A percentile compares a stretch with the other conserved stretches of the same genome.
Conservation (phyloP, 2,329 filamentous ascomycete genomes). For the Trichoderma cornu-damae region DNA sequence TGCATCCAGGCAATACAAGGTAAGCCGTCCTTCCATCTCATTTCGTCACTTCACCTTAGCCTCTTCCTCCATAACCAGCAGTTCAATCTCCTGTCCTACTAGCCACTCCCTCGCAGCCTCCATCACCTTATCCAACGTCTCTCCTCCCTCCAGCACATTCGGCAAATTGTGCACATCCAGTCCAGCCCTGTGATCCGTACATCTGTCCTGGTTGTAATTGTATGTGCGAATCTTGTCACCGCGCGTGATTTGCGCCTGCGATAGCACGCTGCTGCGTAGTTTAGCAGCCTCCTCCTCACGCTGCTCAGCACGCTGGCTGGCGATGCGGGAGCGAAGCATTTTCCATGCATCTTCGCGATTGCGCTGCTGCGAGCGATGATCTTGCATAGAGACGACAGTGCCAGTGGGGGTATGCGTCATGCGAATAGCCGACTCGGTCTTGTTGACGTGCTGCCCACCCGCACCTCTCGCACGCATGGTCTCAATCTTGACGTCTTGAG, state of each 20-base stretch:
- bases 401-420: slow-evolving; percentile 86
- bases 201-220: slow-evolving; percentile 69
- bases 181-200: slow-evolving; percentile 83
- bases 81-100: slow-evolving; percentile 66
- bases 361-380: slow-evolving; percentile 80
- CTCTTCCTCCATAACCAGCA: slow-evolving; percentile 60
- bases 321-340: slow-evolving; percentile 74
- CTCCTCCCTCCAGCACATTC: slow-evolving; percentile 69
- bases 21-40: not conserved
- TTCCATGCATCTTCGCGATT: slow-evolving; percentile 88
- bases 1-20: not conserved
- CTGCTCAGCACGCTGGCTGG: slow-evolving; percentile 72
- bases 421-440: slow-evolving; percentile 91
- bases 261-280: slow-evolving; percentile 72
- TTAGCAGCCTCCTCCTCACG: slow-evolving; percentile 74
- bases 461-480: slow-evolving; percentile 90
- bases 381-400: slow-evolving; percentile 85
- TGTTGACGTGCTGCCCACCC: slow-evolving; percentile 97
- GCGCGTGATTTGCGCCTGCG: slow-evolving; percentile 75
- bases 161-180: slow-evolving; percentile 75
- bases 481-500: slow-evolving; percentile 75
- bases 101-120: slow-evolving; percentile 73
- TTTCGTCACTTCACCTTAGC: slow-evolving; percentile 27
- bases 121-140: slow-evolving; percentile 69
- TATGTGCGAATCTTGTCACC: slow-evolving; percentile 94